Conservation (phyloP, 1,284 basidiomycete genomes). For the Cyathus pygmaeus region DNA sequence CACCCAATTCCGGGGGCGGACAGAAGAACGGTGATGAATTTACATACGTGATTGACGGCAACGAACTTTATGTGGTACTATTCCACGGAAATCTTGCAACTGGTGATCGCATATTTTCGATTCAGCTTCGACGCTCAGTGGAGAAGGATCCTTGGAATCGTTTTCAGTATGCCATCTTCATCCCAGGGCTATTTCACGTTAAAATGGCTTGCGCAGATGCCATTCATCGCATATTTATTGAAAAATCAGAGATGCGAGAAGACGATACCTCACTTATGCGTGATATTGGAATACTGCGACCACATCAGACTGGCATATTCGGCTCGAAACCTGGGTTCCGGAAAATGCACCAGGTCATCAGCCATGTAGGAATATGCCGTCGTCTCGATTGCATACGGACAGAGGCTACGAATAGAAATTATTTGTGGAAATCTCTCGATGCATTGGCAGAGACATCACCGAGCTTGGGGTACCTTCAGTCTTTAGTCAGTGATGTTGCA, state of each 20-base stretch:
- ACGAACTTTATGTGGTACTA: conserved; percentile 15
- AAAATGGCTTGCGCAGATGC: conserved; percentile 35
- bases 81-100: conserved; percentile 31
- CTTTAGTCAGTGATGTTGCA: neutral
- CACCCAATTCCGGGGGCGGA: neutral
- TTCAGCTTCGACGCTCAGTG: conserved; percentile 13
- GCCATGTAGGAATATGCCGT: conserved; percentile 18
- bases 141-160: conserved; percentile 21
- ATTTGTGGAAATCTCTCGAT: neutral
- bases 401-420: neutral
- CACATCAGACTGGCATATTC: conserved; percentile 34
- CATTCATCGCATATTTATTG: conserved; percentile 22
- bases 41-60: neutral
- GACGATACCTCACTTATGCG: conserved; percentile 19
- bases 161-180: conserved; percentile 17
- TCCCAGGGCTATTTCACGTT: conserved; percentile 23
- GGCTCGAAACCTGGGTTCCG: conserved; percentile 28
- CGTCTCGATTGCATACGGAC: conserved; percentile 22
- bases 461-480: neutral
- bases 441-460: neutral
- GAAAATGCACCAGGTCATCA: conserved; percentile 35
- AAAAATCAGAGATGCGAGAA: conserved; percentile 6
- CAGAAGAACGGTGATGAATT: no score
- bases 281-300: conserved; percentile 19
- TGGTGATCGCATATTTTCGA: conserved; percentile 16